Evolutionary conservation across 495 filamentous ascomycete genomes (phyloP).

Genomic region (Neurospora sp.): DNA sequence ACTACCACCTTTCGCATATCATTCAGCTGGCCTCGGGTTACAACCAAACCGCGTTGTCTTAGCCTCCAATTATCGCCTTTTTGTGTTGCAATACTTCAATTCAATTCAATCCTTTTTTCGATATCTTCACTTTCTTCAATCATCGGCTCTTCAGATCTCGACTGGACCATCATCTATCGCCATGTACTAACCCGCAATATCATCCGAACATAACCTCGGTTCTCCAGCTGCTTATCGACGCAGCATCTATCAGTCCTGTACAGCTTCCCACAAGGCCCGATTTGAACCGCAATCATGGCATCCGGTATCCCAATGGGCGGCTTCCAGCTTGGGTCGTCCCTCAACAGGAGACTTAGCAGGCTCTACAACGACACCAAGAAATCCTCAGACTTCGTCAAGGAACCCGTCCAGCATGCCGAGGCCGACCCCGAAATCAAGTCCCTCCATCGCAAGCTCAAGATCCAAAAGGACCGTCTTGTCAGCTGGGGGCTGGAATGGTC

Average conservation of each 20-base stretch:
- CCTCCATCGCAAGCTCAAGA: conserved; percentile 46
- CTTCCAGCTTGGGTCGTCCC: conserved; percentile 33
- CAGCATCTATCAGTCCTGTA: no score
- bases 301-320: conserved; percentile 34
- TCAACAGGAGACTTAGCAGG: conserved; percentile 69
- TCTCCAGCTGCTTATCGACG: no score
- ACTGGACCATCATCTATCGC: neutral
- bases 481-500: conserved; percentile 91
- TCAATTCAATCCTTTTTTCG: neutral
- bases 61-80: neutral
- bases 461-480: conserved; percentile 67
- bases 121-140: neutral
- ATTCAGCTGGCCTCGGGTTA: neutral
- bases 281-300: conserved; percentile 28
- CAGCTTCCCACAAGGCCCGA: neutral
- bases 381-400: conserved; percentile 73
- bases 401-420: conserved; percentile 49
- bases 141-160: neutral
- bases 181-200: neutral
- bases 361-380: conserved; percentile 89
- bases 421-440: conserved; percentile 45
- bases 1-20: neutral
- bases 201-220: no score
- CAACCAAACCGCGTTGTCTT: neutral
- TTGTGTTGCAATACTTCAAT: neutral